Evolutionary conservation across 164 flowering plant genomes (phyloP).

Genomic region (Buxus sempervirens): DNA sequence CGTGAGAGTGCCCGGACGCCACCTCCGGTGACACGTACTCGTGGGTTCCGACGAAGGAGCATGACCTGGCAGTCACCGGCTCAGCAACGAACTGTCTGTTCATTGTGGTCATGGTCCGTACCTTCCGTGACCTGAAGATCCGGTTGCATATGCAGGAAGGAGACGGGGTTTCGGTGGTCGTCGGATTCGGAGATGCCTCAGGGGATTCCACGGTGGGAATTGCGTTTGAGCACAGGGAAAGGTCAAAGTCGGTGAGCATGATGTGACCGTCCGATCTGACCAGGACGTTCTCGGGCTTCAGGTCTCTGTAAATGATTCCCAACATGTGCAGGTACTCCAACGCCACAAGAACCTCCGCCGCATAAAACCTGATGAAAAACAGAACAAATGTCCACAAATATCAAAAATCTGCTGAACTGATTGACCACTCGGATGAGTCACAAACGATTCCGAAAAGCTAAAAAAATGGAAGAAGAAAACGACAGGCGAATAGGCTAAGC

Average conservation of each 20-base stretch:
- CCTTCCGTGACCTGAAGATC: constrained; percentile 55
- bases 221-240: constrained; percentile 63
- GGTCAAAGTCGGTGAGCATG: constrained; percentile 90
- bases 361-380: constrained; percentile 65
- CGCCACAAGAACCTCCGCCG: constrained; percentile 86
- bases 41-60: constrained; percentile 92
- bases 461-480: not conserved
- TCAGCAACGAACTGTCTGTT: constrained; percentile 73
- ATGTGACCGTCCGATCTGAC: constrained; percentile 93
- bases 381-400: not conserved
- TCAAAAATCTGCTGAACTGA: too few species aligned
- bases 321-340: constrained; percentile 88
- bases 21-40: constrained; percentile 93
- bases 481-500: too few species aligned
- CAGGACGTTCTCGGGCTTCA: constrained; percentile 81
- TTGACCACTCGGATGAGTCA: not conserved
- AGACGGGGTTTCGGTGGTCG: constrained; percentile 12
- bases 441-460: not conserved
- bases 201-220: constrained; percentile 63
- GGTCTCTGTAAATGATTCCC: constrained; percentile 85
- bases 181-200: constrained; percentile 29
- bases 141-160: constrained; percentile 39
- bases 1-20: constrained; percentile 70
- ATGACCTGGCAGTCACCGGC: constrained; percentile 71
- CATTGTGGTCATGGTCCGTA: constrained; percentile 33